Conservation (phyloP, 75 land plant genomes). For the Azolla pinnata region DNA sequence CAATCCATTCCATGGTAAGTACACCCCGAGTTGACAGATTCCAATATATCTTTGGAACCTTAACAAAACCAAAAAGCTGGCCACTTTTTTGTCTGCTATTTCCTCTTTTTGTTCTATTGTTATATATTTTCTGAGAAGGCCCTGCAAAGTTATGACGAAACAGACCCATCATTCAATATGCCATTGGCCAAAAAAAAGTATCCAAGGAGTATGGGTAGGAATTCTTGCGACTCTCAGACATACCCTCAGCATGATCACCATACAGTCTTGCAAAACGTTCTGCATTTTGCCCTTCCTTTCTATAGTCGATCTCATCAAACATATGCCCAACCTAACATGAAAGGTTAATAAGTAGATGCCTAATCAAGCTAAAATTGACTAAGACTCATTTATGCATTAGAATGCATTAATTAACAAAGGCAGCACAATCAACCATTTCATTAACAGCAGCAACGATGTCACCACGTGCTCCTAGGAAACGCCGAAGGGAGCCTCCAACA, state of each 20-base stretch:
- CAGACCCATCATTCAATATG: background rate
- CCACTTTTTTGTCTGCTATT: too few species aligned
- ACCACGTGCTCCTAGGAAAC: constrained; percentile 71
- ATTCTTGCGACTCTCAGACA: too few species aligned
- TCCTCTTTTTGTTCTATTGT: too few species aligned
- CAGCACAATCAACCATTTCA: constrained; percentile 89
- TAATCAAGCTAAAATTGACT: background rate
- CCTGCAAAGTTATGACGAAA: too few species aligned
- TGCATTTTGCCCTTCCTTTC: constrained; percentile 81
- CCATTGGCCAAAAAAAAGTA: background rate
- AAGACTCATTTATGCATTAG: background rate
- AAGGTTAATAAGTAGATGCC: background rate
- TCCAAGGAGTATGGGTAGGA: too few species aligned
- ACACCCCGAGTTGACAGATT: constrained; percentile 61
- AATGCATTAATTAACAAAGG: background rate
- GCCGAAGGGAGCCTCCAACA: constrained; percentile 91
- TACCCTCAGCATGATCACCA: constrained; percentile 22
- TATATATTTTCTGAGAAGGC: background rate
- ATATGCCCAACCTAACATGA: constrained; percentile 68
- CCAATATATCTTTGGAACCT: constrained; percentile 94
- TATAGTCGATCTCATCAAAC: constrained; percentile 95
- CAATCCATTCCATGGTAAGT: constrained; percentile 99
- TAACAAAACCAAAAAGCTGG: constrained; percentile 20
- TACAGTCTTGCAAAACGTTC: constrained; percentile 87
- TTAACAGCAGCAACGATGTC: constrained; percentile 86